These are phyloP conservation scores for Fusarium sacchari DNA, from an alignment of 2,329 filamentous ascomycete genomes.

Conservation along the genomic window DNA sequence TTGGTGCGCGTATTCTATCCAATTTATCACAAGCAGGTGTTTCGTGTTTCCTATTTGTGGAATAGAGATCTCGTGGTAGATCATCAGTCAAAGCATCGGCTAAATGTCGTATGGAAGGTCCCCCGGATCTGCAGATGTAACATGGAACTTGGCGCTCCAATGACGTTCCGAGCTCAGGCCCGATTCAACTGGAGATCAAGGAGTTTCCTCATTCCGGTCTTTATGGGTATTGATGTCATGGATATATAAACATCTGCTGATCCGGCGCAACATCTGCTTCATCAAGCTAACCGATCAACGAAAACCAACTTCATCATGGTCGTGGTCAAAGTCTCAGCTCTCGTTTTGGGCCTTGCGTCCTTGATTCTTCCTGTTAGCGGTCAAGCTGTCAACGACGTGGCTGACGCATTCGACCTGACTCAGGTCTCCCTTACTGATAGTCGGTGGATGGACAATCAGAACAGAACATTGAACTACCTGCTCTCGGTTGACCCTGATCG, in stretches of 20 bases:
- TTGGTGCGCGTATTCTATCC: constrained; percentile 18
- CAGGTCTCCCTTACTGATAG: constrained; percentile 27
- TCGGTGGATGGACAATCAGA: constrained; percentile 35
- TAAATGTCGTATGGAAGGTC: neutral
- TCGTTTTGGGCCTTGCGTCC: constrained; percentile 4
- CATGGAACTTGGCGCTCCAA: constrained; percentile 22
- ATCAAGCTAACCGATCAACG: neutral
- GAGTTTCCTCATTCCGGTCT: too few relatives aligned
- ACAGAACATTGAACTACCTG: constrained; percentile 26
- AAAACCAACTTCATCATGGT: constrained; percentile 1
- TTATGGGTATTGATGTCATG: neutral
- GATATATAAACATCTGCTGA: neutral
- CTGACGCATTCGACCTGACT: constrained; percentile 13
- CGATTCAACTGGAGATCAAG: neutral
- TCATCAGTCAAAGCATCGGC: neutral
- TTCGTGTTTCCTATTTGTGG: constrained; percentile 16
- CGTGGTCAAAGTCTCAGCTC: constrained; percentile 6
- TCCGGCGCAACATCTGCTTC: neutral
- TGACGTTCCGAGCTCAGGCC: neutral
- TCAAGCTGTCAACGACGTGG: constrained; percentile 6
- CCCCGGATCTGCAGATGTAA: constrained; percentile 30
- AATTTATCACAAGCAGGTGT: neutral
- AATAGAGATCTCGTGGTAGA: neutral
- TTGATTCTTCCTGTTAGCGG: neutral
- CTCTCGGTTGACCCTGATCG: constrained; percentile 19